phyloP scores from a whole-genome alignment of 805 yeast species.

The Yamadazyma philogaea region DNA sequence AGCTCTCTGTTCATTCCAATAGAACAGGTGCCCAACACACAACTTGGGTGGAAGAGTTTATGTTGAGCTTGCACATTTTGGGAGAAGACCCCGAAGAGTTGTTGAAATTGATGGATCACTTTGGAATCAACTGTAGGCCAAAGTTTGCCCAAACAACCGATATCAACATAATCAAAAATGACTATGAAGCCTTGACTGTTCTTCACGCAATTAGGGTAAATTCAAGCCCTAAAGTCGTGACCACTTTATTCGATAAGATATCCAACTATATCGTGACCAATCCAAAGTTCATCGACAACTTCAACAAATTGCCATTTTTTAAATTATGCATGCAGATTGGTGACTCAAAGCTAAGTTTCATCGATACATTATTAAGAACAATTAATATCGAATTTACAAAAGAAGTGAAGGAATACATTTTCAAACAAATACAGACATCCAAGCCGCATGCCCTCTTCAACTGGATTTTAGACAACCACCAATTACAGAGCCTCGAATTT shows the following conservation, averaged over 20 bases:
- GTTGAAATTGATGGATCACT: slow-evolving; percentile 5
- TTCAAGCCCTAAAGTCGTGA: neutral
- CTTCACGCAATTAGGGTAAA: neutral
- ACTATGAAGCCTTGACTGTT: slow-evolving; percentile 14
- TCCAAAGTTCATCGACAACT: slow-evolving; percentile 1
- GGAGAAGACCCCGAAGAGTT: slow-evolving; percentile 13
- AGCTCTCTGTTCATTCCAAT: slow-evolving; percentile 37
- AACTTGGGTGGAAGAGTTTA: slow-evolving; percentile 11
- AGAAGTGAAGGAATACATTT: slow-evolving; percentile 8
- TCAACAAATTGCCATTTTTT: slow-evolving; percentile 9
- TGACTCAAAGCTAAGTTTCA: neutral
- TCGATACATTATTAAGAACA: slow-evolving; percentile 5
- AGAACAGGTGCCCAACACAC: neutral
- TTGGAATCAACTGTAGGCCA: slow-evolving; percentile 4
- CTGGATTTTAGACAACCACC: slow-evolving; percentile 11
- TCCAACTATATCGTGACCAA: slow-evolving; percentile 8
- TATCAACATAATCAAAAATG: slow-evolving; percentile 12
- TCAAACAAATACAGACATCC: slow-evolving; percentile 5
- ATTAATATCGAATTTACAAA: slow-evolving; percentile 3
- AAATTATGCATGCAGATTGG: neutral
- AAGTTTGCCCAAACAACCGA: neutral
- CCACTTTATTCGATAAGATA: slow-evolving; percentile 8
- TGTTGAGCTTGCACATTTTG: slow-evolving; percentile 8
- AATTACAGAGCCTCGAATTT: slow-evolving; percentile 10
- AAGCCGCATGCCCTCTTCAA: slow-evolving; percentile 3